Evolutionary conservation across 2,329 filamentous ascomycete species (phyloP).

Genomic region (Plectosphaerella cucumerina): DNA sequence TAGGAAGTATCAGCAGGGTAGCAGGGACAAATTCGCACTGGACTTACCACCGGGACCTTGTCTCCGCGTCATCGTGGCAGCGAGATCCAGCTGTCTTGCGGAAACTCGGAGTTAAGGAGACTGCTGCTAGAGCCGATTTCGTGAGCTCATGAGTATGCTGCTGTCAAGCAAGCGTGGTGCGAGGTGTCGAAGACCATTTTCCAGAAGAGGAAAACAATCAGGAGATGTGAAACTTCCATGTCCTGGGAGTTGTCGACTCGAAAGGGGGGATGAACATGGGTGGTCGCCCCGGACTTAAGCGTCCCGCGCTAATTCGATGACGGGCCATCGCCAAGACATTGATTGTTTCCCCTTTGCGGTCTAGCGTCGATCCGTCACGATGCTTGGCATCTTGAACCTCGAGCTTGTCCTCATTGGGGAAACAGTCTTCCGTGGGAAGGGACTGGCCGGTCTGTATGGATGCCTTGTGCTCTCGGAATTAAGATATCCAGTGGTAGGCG

Average conservation of each 20-base stretch:
- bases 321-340: neutral
- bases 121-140: neutral
- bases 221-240: neutral
- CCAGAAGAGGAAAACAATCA: neutral
- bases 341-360: neutral
- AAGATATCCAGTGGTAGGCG: too few species aligned
- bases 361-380: neutral
- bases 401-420: neutral
- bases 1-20: neutral
- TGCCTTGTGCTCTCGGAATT: too few species aligned
- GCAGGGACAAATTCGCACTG: too few species aligned
- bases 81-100: neutral
- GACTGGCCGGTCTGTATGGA: neutral
- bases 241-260: neutral
- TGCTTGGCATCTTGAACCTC: neutral
- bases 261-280: neutral
- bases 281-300: neutral
- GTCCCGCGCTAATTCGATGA: neutral
- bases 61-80: neutral
- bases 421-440: neutral
- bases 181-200: neutral
- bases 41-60: too few species aligned
- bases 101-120: neutral
- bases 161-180: too few species aligned
- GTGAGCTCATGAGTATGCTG: too few species aligned